phyloP scores from a whole-genome alignment of 1,139 yeast genomes.

The Scheffersomyces lignicola region DNA sequence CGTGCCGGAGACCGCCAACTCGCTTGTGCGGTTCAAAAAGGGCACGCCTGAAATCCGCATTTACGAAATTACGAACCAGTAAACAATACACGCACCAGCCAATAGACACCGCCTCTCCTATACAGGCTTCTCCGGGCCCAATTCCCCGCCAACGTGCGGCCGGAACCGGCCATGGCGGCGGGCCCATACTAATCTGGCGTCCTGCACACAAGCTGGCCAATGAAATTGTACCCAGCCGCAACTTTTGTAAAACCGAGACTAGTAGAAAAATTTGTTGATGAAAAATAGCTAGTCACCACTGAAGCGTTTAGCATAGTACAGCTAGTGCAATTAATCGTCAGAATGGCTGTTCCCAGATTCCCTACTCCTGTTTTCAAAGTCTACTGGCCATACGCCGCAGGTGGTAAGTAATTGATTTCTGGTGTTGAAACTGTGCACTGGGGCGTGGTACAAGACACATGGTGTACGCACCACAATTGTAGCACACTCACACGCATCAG shows the following conservation, averaged over 20 bases:
- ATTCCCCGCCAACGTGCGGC: no score
- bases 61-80: constrained; percentile 20
- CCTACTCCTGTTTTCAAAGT: constrained; percentile 49
- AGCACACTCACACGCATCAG: no score
- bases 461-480: no score
- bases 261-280: constrained; percentile 2
- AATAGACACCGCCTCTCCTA: no score
- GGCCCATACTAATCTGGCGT: no score
- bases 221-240: background rate
- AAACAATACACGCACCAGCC: no score
- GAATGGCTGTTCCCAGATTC: constrained; percentile 27
- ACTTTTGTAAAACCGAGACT: constrained; percentile 2
- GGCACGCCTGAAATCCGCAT: constrained; percentile 46
- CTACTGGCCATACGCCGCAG: constrained; percentile 52
- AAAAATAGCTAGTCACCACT: constrained; percentile 1
- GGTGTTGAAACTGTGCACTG: no score
- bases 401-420: constrained; percentile 41
- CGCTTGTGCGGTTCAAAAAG: constrained; percentile 28
- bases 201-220: constrained; percentile 3
- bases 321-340: background rate
- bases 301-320: constrained; percentile 1
- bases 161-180: no score
- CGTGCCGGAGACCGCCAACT: constrained; percentile 19
- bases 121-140: no score
- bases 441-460: background rate